phyloP scores from a whole-genome alignment of 805 yeast species.

The Candida railenensis region DNA sequence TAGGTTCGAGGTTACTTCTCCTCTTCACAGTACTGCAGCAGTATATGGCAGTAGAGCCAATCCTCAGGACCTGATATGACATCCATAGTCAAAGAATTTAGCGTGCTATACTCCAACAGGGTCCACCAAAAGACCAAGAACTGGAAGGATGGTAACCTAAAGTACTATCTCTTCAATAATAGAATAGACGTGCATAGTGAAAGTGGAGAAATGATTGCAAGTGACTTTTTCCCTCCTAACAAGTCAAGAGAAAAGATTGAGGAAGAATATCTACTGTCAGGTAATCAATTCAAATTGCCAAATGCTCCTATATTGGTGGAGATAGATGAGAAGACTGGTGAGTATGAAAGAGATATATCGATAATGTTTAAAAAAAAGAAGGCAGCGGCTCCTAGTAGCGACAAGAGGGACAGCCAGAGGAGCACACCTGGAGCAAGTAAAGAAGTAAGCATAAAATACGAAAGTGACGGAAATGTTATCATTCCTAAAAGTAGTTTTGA shows the following conservation, averaged over 20 bases:
- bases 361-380: constrained; percentile 10
- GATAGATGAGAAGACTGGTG: constrained; percentile 27
- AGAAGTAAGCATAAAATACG: background rate
- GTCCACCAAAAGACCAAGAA: constrained; percentile 45
- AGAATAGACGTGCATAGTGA: constrained; percentile 44
- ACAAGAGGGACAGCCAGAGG: background rate
- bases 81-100: constrained; percentile 46
- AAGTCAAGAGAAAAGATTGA: constrained; percentile 12
- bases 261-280: constrained; percentile 11
- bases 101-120: constrained; percentile 46
- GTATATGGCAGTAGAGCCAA: no score
- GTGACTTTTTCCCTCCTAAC: constrained; percentile 28
- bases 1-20: no score
- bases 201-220: constrained; percentile 28
- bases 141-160: constrained; percentile 53
- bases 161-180: constrained; percentile 47
- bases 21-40: no score
- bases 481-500: background rate
- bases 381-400: background rate
- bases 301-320: constrained; percentile 27
- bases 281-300: constrained; percentile 24
- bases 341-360: constrained; percentile 38
- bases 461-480: background rate
- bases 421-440: background rate
- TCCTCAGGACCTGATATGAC: no score